These are phyloP conservation scores for Ceratopteris richardii DNA, from an alignment of 75 land plant species.

Conservation along the genomic window DNA sequence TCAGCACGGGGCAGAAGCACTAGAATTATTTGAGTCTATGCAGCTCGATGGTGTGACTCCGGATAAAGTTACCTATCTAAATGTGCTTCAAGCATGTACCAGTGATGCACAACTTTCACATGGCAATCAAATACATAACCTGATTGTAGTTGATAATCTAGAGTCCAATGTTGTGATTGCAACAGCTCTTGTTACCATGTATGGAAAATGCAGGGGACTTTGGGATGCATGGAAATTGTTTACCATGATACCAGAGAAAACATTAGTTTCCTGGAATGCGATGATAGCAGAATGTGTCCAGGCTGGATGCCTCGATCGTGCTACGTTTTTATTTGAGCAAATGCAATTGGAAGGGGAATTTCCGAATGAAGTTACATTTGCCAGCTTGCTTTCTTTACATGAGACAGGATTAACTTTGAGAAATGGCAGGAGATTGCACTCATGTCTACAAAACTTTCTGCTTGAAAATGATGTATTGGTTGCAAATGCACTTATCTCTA, in stretches of 20 bases:
- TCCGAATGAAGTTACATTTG: slow-evolving; percentile 19
- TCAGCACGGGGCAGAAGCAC: not conserved
- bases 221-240: slow-evolving; percentile 20
- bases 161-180: slow-evolving; percentile 2
- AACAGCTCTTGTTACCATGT: slow-evolving; percentile 19
- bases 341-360: slow-evolving; percentile 6
- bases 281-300: slow-evolving; percentile 1
- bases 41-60: slow-evolving; percentile 15
- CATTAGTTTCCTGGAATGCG: not conserved
- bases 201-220: slow-evolving; percentile 17
- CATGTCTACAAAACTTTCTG: not conserved
- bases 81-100: slow-evolving; percentile 40
- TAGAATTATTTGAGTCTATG: slow-evolving; percentile 7
- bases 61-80: slow-evolving; percentile 27
- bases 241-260: not conserved
- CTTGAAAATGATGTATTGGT: not conserved
- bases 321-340: not conserved
- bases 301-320: not conserved
- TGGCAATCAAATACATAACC: not conserved
- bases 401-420: not conserved
- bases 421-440: not conserved
- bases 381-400: slow-evolving; percentile 6
- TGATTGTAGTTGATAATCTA: not conserved
- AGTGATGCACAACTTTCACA: no score
- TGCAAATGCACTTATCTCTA: slow-evolving; percentile 7